Base-by-base conservation (phyloP, 768 basidiomycete species). In the Tubosaeta sp. region DNA sequence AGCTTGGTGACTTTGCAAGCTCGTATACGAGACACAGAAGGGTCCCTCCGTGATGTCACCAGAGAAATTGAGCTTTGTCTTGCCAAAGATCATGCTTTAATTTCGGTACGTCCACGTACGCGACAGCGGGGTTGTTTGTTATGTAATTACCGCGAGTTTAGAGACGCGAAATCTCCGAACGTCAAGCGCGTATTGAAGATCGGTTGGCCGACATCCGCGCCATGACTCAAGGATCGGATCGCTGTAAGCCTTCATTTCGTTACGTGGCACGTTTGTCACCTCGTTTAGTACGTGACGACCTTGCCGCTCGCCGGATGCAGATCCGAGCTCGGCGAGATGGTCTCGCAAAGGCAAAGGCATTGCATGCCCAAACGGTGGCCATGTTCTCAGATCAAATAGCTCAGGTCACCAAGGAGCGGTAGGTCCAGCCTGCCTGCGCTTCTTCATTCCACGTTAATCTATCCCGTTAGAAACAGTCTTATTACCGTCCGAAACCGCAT, bases 161-260 rank as follows among this genome's bases (percentile, higher is more conserved):
- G 89, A 77, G 73, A 56, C 83, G 87, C 36, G 83, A 90, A 65
- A 71, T 82, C 44, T 82, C 80, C 38, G 82, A 90, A 66, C 79
- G 83, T 32, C 73, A 84, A 59, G 74, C 76, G 52, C 75, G 73
- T 55, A 67, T 89, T 24, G 70, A 73, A 41, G 75, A 75, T 59
- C 68, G 84, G n/a, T 67, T 71, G 53, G 70, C 71, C 39, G 69
- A 77, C 59, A 71, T 70, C 38, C 66, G 62, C 14, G 62, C 60
- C 6, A 73, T 83, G 22, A 66, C 76, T 29, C 71, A 75, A 46
- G 64, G 68, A 54, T 73, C 73, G 35, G 65, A 76, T 48, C 66
- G 73, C 55, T 69, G 86, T 87, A 64, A 47, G 77, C 54, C 53
- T 59, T 64, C 48, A 45, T 61, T 57, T 54, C 51, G 55, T 47